A percentile compares a stretch with the other conserved stretches of the same genome.
Conservation (phyloP, 805 yeast species). For the Wickerhamomyces chaumierensis region DNA sequence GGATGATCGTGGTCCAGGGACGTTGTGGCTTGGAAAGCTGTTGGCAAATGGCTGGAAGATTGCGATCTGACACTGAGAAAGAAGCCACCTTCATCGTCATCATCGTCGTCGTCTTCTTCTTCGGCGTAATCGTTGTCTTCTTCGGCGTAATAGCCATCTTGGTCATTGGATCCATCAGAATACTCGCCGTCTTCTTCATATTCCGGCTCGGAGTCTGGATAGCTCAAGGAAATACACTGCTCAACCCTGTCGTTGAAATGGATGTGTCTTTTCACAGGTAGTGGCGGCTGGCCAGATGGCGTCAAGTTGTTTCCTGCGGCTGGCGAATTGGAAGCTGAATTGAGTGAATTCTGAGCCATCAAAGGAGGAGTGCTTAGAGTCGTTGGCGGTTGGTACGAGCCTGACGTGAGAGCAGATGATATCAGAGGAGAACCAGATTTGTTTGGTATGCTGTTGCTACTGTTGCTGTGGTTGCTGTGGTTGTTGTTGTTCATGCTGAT, state of each 20-base stretch:
- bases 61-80: conserved; percentile 44
- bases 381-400: too few relatives aligned
- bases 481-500: too few relatives aligned
- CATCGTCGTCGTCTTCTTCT: conserved; percentile 23
- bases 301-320: background rate
- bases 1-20: background rate
- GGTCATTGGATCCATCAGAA: conserved; percentile 13
- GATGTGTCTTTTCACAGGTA: conserved; percentile 42
- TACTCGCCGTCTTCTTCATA: conserved; percentile 21
- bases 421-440: background rate
- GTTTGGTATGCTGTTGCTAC: background rate
- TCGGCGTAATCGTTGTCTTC: conserved; percentile 13
- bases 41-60: conserved; percentile 19
- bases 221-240: conserved; percentile 71
- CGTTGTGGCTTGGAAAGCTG: background rate
- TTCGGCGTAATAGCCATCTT: conserved; percentile 9
- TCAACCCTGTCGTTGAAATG: conserved; percentile 92
- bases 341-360: background rate
- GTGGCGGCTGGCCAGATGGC: background rate
- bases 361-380: too few relatives aligned
- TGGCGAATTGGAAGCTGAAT: background rate
- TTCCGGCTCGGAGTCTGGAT: conserved; percentile 14
- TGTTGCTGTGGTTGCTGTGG: background rate
- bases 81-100: conserved; percentile 61
- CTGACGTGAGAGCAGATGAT: background rate